phyloP scores from a whole-genome alignment of 108 stramenopile genomes.

The Chaetoceros muelleri region DNA sequence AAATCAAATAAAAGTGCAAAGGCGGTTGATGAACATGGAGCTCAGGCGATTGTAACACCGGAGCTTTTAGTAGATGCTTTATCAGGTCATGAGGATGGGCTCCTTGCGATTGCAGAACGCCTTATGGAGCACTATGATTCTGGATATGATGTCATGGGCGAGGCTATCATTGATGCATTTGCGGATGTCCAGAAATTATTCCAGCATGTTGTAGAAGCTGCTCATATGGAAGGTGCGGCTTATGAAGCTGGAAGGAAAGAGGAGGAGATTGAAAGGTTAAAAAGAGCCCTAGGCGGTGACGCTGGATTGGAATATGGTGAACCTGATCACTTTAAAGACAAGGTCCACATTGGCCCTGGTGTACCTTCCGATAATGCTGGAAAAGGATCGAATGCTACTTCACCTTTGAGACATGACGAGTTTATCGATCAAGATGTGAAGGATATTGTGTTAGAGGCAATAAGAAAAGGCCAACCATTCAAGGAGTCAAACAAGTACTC shows the following conservation, averaged over 20 bases:
- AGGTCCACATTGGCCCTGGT: slow-evolving; percentile 9
- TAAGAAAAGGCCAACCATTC: slow-evolving; percentile 35
- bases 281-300: slow-evolving; percentile 13
- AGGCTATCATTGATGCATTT: slow-evolving; percentile 80
- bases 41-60: slow-evolving; percentile 48
- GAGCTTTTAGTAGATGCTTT: slow-evolving; percentile 80
- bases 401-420: slow-evolving; percentile 53
- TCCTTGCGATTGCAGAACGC: slow-evolving; percentile 76
- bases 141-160: slow-evolving; percentile 84
- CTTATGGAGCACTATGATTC: slow-evolving; percentile 75
- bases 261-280: slow-evolving; percentile 38
- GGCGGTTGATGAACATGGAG: slow-evolving; percentile 8
- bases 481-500: slow-evolving; percentile 26
- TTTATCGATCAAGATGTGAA: slow-evolving; percentile 81
- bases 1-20: slow-evolving; percentile 8
- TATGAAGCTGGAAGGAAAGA: slow-evolving; percentile 59
- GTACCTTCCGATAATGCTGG: not conserved
- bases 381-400: not conserved
- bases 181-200: slow-evolving; percentile 79
- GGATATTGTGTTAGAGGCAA: slow-evolving; percentile 61
- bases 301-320: not conserved
- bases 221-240: slow-evolving; percentile 87
- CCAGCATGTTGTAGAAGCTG: slow-evolving; percentile 84
- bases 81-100: slow-evolving; percentile 78
- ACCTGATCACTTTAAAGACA: not conserved